Evolutionary conservation across 768 basidiomycete species (phyloP).

Genomic region (Russula foetens): DNA sequence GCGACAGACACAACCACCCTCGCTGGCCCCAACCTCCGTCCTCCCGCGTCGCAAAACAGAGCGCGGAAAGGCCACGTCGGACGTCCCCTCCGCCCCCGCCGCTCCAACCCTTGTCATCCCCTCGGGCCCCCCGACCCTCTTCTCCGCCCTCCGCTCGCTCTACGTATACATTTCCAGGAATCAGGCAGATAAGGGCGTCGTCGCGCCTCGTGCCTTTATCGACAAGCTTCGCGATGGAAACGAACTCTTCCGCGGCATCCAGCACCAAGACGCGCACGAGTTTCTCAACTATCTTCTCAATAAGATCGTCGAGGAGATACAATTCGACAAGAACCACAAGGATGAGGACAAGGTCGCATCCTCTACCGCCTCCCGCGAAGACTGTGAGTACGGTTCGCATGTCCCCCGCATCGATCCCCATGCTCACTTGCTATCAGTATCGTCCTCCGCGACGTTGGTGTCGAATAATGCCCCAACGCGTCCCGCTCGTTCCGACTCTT

Average conservation of each 20-base stretch:
- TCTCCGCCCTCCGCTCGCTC: slow-evolving; percentile 89
- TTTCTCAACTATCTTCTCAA: slow-evolving; percentile 94
- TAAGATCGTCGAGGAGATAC: slow-evolving; percentile 87
- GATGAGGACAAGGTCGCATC: background rate
- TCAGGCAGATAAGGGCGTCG: slow-evolving; percentile 71
- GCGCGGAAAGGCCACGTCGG: slow-evolving; percentile 38
- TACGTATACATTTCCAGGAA: slow-evolving; percentile 78
- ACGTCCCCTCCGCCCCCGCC: slow-evolving; percentile 25
- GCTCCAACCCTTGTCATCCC: slow-evolving; percentile 41
- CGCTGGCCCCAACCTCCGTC: slow-evolving; percentile 29
- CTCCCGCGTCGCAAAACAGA: slow-evolving; percentile 49
- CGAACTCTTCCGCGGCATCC: slow-evolving; percentile 80
- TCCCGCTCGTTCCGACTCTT: slow-evolving; percentile 38
- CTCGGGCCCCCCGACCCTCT: slow-evolving; percentile 62
- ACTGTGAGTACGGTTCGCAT: slow-evolving; percentile 44
- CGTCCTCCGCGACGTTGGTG: slow-evolving; percentile 49
- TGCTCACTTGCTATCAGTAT: slow-evolving; percentile 34
- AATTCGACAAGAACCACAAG: slow-evolving; percentile 47
- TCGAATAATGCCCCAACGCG: slow-evolving; percentile 32
- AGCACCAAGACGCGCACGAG: slow-evolving; percentile 99
- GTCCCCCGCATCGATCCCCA: background rate
- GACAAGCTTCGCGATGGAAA: slow-evolving; percentile 91
- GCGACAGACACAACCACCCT: slow-evolving; percentile 21
- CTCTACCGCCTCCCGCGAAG: slow-evolving; percentile 39
- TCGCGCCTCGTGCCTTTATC: slow-evolving; percentile 87